phyloP scores from a whole-genome alignment of 2,329 filamentous ascomycete species.

The Penicillium occitanis region DNA sequence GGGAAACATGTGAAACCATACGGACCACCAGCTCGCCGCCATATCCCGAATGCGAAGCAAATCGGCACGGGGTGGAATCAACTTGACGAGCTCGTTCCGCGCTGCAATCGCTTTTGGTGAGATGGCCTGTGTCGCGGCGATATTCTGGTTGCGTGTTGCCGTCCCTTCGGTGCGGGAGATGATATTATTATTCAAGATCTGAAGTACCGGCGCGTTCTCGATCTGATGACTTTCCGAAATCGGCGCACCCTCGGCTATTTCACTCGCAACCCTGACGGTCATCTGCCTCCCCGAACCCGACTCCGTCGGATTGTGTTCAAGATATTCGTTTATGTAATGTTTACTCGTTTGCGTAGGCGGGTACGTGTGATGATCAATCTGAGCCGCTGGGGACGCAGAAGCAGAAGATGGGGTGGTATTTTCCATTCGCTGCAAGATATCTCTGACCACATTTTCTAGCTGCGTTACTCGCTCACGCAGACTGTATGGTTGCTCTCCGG shows the following conservation, averaged over 20 bases:
- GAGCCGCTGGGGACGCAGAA: conserved; percentile 8
- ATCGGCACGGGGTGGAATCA: conserved; percentile 37
- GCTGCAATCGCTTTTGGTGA: conserved; percentile 31
- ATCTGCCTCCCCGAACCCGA: background rate
- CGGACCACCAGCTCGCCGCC: conserved; percentile 32
- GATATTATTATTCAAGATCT: conserved; percentile 42
- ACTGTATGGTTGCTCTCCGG: conserved; percentile 36
- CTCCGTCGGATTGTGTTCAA: background rate
- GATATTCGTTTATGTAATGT: background rate
- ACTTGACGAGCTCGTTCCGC: conserved; percentile 31
- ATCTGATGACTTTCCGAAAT: conserved; percentile 25
- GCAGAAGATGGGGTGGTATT: background rate
- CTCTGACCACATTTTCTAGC: conserved; percentile 39
- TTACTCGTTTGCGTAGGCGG: conserved; percentile 24
- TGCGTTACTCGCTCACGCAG: conserved; percentile 41
- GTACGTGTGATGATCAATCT: background rate
- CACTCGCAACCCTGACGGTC: conserved; percentile 5
- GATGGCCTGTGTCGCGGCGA: conserved; percentile 27
- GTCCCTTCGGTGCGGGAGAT: conserved; percentile 34
- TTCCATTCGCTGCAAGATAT: conserved; percentile 28
- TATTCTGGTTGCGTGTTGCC: conserved; percentile 28
- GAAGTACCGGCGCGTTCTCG: conserved; percentile 38
- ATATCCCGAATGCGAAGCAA: conserved; percentile 34
- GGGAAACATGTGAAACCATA: conserved; percentile 38
- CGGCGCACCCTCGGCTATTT: conserved; percentile 3